phyloP scores from a whole-genome alignment of 345 rosid genomes.

The Acer negundo region DNA sequence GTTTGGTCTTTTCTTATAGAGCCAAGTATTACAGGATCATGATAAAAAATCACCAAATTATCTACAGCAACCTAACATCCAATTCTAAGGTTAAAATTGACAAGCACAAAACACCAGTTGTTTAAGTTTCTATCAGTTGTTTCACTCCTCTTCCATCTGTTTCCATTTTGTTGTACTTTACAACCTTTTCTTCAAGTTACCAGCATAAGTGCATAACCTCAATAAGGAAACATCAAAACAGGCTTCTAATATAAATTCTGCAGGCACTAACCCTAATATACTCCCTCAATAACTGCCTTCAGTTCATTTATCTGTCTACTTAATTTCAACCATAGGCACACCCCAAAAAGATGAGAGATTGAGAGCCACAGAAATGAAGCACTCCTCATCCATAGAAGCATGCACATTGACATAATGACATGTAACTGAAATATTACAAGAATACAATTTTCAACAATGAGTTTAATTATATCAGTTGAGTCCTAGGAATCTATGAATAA shows the following conservation, averaged over 20 bases:
- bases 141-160: background rate
- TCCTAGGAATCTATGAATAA: background rate
- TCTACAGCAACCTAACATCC: background rate
- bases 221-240: background rate
- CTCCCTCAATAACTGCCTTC: background rate
- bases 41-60: background rate
- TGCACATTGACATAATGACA: background rate
- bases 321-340: background rate
- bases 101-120: background rate
- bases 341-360: background rate
- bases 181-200: background rate
- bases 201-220: background rate
- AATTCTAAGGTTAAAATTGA: too few species aligned
- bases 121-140: background rate
- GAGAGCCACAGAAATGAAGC: background rate
- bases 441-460: background rate
- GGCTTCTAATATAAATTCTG: background rate
- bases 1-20: background rate
- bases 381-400: background rate
- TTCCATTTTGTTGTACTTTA: background rate
- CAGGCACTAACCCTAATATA: background rate
- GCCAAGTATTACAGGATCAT: background rate
- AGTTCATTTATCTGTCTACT: background rate
- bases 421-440: background rate
- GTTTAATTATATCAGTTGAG: background rate